phyloP scores from a whole-genome alignment of 2,329 filamentous ascomycete species.

The Teratosphaeriaceae sp. region DNA sequence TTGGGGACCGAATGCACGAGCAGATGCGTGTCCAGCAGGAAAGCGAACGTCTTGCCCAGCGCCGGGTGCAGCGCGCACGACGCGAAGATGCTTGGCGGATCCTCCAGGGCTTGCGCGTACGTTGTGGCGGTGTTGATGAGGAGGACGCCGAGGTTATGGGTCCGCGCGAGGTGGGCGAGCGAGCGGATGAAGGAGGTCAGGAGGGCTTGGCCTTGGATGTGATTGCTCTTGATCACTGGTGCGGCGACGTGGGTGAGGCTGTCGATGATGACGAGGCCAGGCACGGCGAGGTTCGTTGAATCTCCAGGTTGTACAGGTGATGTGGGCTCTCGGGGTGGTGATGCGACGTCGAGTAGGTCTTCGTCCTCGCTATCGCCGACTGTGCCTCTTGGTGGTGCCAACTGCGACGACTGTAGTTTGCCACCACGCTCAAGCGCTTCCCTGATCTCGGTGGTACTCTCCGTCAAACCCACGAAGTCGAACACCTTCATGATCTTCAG shows the following conservation, averaged over 20 bases:
- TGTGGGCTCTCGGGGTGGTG: neutral
- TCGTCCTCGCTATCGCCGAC: constrained; percentile 31
- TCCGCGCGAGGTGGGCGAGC: constrained; percentile 33
- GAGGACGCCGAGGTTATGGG: constrained; percentile 34
- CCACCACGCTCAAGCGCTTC: constrained; percentile 23
- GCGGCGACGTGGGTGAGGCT: constrained; percentile 21
- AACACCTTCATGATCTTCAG: constrained; percentile 47
- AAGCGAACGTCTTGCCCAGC: constrained; percentile 30
- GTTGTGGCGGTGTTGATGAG: constrained; percentile 30
- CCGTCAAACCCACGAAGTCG: constrained; percentile 42
- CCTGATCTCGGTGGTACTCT: constrained; percentile 40
- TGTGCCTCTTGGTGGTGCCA: constrained; percentile 15
- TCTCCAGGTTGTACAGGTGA: neutral
- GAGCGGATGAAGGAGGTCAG: constrained; percentile 36
- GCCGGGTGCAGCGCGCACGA: constrained; percentile 32
- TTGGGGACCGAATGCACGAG: constrained; percentile 35
- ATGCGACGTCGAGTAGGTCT: constrained; percentile 29
- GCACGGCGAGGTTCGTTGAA: neutral
- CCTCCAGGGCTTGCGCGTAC: constrained; percentile 12
- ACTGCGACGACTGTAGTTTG: neutral
- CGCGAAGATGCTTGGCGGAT: constrained; percentile 35
- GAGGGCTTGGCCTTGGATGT: constrained; percentile 33
- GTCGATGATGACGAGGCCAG: constrained; percentile 21
- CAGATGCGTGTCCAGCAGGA: constrained; percentile 34
- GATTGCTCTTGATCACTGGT: constrained; percentile 24